Conservation (phyloP, 352 stramenopile genomes). For the Globisporangium takayamanum region DNA sequence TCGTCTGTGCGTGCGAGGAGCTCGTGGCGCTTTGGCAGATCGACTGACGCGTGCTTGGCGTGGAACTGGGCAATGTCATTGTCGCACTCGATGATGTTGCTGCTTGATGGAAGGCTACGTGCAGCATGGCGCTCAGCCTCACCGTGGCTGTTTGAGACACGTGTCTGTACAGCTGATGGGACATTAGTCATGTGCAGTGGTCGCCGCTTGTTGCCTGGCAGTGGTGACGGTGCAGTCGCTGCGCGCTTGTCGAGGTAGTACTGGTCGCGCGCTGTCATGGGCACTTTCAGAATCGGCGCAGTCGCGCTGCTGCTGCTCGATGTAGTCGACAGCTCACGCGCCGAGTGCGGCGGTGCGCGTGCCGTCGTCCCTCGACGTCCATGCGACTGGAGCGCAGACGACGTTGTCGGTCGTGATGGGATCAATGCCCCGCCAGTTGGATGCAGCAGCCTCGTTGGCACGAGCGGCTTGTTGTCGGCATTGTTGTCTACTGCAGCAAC, state of each 20-base stretch:
- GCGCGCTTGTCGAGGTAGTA: conserved; percentile 56
- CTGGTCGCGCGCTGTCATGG: conserved; percentile 48
- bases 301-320: background rate
- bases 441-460: conserved; percentile 20
- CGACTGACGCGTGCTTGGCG: background rate
- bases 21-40: conserved; percentile 25
- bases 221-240: conserved; percentile 25
- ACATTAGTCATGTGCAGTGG: background rate
- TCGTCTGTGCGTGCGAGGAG: conserved; percentile 37
- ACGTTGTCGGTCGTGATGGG: conserved; percentile 42
- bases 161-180: background rate
- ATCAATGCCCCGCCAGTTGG: conserved; percentile 30
- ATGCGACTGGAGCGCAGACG: conserved; percentile 13
- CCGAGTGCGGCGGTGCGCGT: conserved; percentile 14
- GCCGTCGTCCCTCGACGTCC: background rate
- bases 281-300: conserved; percentile 21
- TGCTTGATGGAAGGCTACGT: background rate
- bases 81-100: background rate
- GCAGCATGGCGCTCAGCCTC: background rate
- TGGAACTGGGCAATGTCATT: conserved; percentile 2
- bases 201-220: conserved; percentile 5
- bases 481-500: background rate
- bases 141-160: background rate
- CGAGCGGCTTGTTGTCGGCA: conserved; percentile 22
- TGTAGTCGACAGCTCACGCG: conserved; percentile 6